Evolutionary conservation across 2,329 filamentous ascomycete species (phyloP), one percentile per base, ranked within the genome.

Genomic region (Sarocladiaceae sp.): DNA sequence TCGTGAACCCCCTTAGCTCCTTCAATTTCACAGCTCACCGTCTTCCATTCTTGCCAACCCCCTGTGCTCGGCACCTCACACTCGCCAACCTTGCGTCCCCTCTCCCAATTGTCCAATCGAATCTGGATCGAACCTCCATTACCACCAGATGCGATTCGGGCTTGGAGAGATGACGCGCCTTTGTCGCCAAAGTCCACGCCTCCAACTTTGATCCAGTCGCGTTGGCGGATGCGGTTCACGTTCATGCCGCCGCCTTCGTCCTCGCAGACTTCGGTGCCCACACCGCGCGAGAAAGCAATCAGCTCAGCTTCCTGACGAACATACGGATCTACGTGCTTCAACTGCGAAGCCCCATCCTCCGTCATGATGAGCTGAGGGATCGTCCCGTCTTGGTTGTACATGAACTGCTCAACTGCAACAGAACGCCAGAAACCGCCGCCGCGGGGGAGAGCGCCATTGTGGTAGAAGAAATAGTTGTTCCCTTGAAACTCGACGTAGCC

Each of bases 161-260:
- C 54, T 20, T 47, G 46, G 33, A 60, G 53, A 1, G 47, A 49
- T n/a, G 39, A 45, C 4, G 57, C 55, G 4, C 56, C 54, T 5
- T 18, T 24, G 4, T 15, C 27, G 32, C 58, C 58, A 32, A 61
- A 61, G 6, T 48, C 54, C 18, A 60, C 58, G 21, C 58, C 58
- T 32, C 52, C 52, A 45, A 60, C 54, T 48, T 60, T 61, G 51
- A 61, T 54, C 45, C 58, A 60, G 48, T 58, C 58, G 15, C 51
- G 51, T 47, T 59, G 53, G 47, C 51, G 50, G 53, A 59, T 56
- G 32, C 31, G 47, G 27, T 41, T 44, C 12, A 61, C 54, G 39
- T 53, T 45, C n/a, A 59, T 49, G 12, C 53, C 54, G 18, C 56
- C 58, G 10, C 23, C 37, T 18, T 29, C 23, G 32, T 58, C 53